Evolutionary conservation across 2,329 filamentous ascomycete species (phyloP).

Genomic region (Cryphonectria carpinicola): DNA sequence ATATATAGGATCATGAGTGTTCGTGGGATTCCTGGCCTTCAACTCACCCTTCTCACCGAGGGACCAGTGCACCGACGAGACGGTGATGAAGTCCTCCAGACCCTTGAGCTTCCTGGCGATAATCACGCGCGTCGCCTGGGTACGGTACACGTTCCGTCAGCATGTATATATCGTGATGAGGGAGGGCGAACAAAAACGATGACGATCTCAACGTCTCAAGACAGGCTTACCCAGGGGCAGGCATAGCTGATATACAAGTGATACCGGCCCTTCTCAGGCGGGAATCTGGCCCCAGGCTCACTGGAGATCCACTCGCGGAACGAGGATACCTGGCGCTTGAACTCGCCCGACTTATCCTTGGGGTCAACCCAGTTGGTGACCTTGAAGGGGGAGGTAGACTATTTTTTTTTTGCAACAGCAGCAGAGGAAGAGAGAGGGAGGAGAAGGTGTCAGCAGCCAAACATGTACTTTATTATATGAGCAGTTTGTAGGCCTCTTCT

Average conservation of each 20-base stretch:
- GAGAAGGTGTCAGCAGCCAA: not conserved
- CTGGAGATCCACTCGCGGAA: conserved; percentile 83
- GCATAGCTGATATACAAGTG: conserved; percentile 95
- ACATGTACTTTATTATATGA: not conserved
- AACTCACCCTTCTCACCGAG: conserved; percentile 61
- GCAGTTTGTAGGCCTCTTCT: not conserved
- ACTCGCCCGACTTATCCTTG: conserved; percentile 81
- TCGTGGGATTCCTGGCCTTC: not conserved
- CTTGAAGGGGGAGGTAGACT: conserved; percentile 38
- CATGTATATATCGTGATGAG: not conserved
- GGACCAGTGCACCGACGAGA: conserved; percentile 91
- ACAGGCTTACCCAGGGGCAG: conserved; percentile 74
- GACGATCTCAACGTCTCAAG: not conserved
- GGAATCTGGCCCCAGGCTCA: conserved; percentile 73
- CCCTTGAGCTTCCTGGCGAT: conserved; percentile 92
- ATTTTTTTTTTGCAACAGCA: not conserved
- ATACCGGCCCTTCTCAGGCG: conserved; percentile 86
- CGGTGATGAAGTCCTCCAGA: conserved; percentile 79
- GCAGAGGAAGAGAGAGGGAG: not conserved
- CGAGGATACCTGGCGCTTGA: conserved; percentile 82
- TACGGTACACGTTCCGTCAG: not conserved
- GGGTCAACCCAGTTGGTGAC: conserved; percentile 86
- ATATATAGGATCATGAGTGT: not conserved
- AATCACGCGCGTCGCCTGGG: conserved; percentile 75
- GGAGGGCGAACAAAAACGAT: not conserved